Evolutionary conservation across 2,329 filamentous ascomycete genomes (phyloP).

Genomic region (Lasiodiplodia sp.): DNA sequence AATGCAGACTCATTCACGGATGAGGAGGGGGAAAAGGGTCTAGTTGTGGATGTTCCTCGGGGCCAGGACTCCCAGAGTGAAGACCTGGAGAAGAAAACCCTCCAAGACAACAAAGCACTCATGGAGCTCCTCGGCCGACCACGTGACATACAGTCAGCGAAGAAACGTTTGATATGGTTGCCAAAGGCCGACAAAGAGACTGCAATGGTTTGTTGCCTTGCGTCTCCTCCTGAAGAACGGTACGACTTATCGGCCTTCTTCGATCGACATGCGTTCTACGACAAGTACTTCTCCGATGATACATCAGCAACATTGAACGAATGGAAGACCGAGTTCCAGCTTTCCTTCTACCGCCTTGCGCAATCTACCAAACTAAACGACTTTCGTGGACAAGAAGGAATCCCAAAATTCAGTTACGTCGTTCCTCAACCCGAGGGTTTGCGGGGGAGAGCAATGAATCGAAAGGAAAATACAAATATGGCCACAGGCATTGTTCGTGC

Average conservation of each 20-base stretch:
- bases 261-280: conserved; percentile 34
- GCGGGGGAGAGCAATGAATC: too few relatives aligned
- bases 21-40: not conserved
- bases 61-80: too few relatives aligned
- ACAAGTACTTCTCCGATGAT: conserved; percentile 38
- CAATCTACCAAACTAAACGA: not conserved
- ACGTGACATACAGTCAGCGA: not conserved
- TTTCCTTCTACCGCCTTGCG: conserved; percentile 28
- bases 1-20: not conserved
- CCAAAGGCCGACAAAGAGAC: not conserved
- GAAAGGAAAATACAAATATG: too few relatives aligned
- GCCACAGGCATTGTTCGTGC: too few relatives aligned
- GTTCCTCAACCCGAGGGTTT: too few relatives aligned
- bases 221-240: conserved; percentile 24
- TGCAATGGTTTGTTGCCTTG: conserved; percentile 31
- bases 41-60: too few relatives aligned
- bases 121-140: too few relatives aligned
- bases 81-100: too few relatives aligned
- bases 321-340: conserved; percentile 43
- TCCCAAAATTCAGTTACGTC: too few relatives aligned
- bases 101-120: too few relatives aligned
- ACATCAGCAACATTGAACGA: conserved; percentile 36
- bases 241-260: conserved; percentile 34
- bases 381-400: not conserved
- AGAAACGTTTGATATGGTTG: conserved; percentile 7